These are phyloP conservation scores for Neofusicoccum sp. DNA, from an alignment of 2,329 filamentous ascomycete genomes.

Conservation along the genomic window DNA sequence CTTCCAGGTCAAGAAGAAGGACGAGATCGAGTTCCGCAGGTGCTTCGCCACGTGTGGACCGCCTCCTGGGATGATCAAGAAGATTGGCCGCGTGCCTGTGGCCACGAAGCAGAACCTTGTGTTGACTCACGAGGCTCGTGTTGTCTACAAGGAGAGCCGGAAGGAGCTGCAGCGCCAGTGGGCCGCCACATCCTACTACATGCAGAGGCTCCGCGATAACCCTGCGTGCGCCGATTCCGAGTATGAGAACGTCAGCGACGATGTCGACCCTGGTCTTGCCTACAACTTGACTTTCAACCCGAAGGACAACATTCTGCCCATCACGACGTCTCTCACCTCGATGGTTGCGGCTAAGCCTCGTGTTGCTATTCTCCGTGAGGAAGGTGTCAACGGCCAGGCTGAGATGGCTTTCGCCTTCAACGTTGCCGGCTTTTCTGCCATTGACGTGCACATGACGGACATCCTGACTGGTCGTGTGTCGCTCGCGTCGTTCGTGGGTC, in stretches of 20 bases:
- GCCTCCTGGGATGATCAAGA: slow-evolving; percentile 75
- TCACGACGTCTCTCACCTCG: slow-evolving; percentile 61
- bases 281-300: slow-evolving; percentile 82
- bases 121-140: slow-evolving; percentile 67
- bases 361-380: slow-evolving; percentile 90
- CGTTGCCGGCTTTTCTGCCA: slow-evolving; percentile 82
- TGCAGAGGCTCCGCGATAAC: slow-evolving; percentile 90
- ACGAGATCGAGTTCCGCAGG: slow-evolving; percentile 81
- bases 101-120: slow-evolving; percentile 71
- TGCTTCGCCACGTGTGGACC: slow-evolving; percentile 91
- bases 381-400: slow-evolving; percentile 92
- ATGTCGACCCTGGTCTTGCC: slow-evolving; percentile 75
- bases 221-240: slow-evolving; percentile 82
- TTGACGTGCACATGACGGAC: slow-evolving; percentile 97
- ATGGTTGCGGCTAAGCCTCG: slow-evolving; percentile 64
- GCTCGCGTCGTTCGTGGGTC: slow-evolving; percentile 77
- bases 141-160: slow-evolving; percentile 68
- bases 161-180: slow-evolving; percentile 80
- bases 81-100: slow-evolving; percentile 74
- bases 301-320: slow-evolving; percentile 70
- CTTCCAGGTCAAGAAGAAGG: slow-evolving; percentile 85
- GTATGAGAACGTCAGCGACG: slow-evolving; percentile 70
- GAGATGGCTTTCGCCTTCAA: slow-evolving; percentile 98
- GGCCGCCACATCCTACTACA: slow-evolving; percentile 82
- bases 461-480: slow-evolving; percentile 75